Evolutionary conservation across 2,329 filamentous ascomycete genomes (phyloP).

Genomic region (Talaromyces sp.): DNA sequence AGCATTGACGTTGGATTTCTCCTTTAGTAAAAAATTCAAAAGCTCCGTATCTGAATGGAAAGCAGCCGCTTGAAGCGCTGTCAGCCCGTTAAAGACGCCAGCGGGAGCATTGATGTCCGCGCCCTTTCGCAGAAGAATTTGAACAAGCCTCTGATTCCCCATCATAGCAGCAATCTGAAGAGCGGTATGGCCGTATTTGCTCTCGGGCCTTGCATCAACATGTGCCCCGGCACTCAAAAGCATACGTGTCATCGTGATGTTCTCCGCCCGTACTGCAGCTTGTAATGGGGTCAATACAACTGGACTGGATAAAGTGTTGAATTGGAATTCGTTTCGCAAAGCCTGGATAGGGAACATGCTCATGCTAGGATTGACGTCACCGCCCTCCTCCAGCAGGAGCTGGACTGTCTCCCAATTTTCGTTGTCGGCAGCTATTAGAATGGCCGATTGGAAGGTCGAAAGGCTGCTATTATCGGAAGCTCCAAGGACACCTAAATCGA

Average conservation of each 20-base stretch:
- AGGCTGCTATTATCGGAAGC: neutral
- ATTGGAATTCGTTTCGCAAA: neutral
- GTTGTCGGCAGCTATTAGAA: conserved; percentile 17
- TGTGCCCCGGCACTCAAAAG: conserved; percentile 15
- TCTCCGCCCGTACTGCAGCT: conserved; percentile 13
- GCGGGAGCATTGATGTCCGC: conserved; percentile 16
- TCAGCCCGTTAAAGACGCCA: neutral
- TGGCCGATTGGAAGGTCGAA: conserved; percentile 12
- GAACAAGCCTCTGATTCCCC: conserved; percentile 16
- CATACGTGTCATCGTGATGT: conserved; percentile 17
- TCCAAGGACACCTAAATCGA: neutral
- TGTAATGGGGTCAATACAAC: conserved; percentile 16
- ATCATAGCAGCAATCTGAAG: conserved; percentile 20
- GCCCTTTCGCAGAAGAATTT: conserved; percentile 19
- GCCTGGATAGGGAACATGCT: conserved; percentile 7
- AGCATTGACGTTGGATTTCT: conserved; percentile 36
- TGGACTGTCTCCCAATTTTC: conserved; percentile 17
- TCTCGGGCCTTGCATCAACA: conserved; percentile 15
- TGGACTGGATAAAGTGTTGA: neutral
- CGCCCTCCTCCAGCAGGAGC: conserved; percentile 19
- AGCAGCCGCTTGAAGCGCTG: conserved; percentile 10
- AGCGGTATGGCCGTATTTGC: conserved; percentile 16
- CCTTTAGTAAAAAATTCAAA: conserved; percentile 7
- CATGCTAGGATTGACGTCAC: conserved; percentile 17
- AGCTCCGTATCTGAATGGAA: conserved; percentile 11